Conservation (phyloP, 768 basidiomycete genomes). For the Clitopilus passeckerianus region DNA sequence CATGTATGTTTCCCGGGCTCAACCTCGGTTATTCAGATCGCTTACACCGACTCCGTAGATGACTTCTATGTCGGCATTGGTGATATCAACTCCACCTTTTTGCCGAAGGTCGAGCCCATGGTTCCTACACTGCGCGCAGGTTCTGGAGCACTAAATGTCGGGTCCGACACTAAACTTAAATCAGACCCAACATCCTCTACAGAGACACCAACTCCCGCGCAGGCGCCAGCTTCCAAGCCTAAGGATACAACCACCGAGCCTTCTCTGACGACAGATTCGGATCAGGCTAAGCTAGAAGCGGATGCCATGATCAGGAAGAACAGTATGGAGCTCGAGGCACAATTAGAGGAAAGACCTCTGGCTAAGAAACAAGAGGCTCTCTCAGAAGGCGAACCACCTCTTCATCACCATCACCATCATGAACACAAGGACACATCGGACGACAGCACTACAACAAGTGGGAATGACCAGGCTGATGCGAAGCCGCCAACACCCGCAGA, state of each 20-base stretch:
- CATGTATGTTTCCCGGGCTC: slow-evolving; percentile 51
- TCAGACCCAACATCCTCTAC: not conserved
- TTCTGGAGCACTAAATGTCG: not conserved
- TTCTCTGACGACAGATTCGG: slow-evolving; percentile 32
- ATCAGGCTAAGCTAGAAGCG: slow-evolving; percentile 35
- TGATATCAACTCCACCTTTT: slow-evolving; percentile 94
- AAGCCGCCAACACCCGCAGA: slow-evolving; percentile 19
- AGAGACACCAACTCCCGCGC: not conserved
- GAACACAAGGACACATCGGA: slow-evolving; percentile 11
- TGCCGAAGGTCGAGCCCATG: slow-evolving; percentile 71
- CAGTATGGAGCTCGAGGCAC: slow-evolving; percentile 72
- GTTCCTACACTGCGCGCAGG: slow-evolving; percentile 24
- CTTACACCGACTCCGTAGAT: slow-evolving; percentile 39
- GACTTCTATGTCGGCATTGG: slow-evolving; percentile 98
- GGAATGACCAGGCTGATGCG: slow-evolving; percentile 11
- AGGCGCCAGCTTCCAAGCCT: slow-evolving; percentile 10
- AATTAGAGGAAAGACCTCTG: slow-evolving; percentile 81
- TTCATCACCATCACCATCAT: slow-evolving; percentile 16
- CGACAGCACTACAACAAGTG: not conserved
- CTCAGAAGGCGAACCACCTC: slow-evolving; percentile 37
- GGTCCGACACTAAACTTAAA: not conserved
- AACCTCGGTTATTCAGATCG: slow-evolving; percentile 5
- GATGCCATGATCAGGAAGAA: slow-evolving; percentile 66
- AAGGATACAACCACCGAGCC: slow-evolving; percentile 11
- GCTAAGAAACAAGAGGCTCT: slow-evolving; percentile 85